Evolutionary conservation across 1,284 basidiomycete species (phyloP), one percentile per base, ranked within the genome.

Genomic region (Cryptococcus neoformans): DNA sequence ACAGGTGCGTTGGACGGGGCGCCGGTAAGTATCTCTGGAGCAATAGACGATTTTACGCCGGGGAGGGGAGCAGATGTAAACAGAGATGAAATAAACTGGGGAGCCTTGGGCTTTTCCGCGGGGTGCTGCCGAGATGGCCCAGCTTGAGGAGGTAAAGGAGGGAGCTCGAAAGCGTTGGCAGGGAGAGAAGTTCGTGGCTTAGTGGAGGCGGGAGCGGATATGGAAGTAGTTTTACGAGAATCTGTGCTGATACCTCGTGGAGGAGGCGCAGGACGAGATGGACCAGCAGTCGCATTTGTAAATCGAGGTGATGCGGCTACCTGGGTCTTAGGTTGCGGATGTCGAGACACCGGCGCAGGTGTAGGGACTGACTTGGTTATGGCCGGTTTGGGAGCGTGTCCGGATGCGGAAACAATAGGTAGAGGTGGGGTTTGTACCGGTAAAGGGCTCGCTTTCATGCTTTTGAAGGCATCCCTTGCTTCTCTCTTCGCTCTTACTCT

Each of bases 31-130:
- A 62, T 39, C n/a, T 51, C 42, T 11, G 56, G 49, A 14, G 46
- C 38, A 12, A 55, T 17, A 7, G 57, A 37, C 0, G 55, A 34
- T 6, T 62, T 51, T 14, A 65, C 60, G 4, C 67, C 56, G 6
- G 72, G 61, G 9, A 66, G 64, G 0, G 70, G 70, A 49, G 76
- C 73, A 59, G 84, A 89, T 0, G 90, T 86, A 80, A 97, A 97
- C 3, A 97, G 82, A 3, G 92, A 94, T 0, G 93, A 96, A 64
- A 96, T 91, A 59, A 93, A 81, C 70, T 93, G 90, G 4, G 83
- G 81, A 5, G 80, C 56, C 47, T 56, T 56, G 16, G 57, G 53
- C 41, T 64, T 65, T 78, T 49, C 48, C 44, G 76, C 67, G 60
- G 71, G 12, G 21, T 47, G 46, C 42, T 12, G 55, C 41, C 54